These are phyloP conservation scores for Lecanicillium sp. DNA, from an alignment of 2,329 filamentous ascomycete species.

Conservation along the genomic window DNA sequence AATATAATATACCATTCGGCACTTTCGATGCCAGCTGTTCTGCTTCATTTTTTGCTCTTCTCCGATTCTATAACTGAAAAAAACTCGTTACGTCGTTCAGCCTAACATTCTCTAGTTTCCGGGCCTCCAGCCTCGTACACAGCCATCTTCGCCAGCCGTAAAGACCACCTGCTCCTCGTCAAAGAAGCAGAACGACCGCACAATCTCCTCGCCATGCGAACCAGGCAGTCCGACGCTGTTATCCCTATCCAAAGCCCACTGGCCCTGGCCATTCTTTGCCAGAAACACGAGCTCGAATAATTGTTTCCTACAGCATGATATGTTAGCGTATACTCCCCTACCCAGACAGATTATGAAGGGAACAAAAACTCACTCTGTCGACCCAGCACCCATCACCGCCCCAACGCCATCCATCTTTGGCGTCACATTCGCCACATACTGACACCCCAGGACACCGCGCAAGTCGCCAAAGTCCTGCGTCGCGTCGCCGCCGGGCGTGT, in stretches of 20 bases:
- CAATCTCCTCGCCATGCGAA: slow-evolving; percentile 56
- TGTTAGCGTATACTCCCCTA: slow-evolving; percentile 3
- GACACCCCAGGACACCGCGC: slow-evolving; percentile 55
- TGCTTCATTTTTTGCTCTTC: no score
- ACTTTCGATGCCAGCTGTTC: no score
- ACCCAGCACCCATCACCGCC: slow-evolving; percentile 57
- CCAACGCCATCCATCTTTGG: slow-evolving; percentile 50
- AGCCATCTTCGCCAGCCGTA: slow-evolving; percentile 51
- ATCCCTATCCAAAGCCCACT: slow-evolving; percentile 48
- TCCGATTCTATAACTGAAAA: no score
- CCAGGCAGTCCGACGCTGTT: slow-evolving; percentile 52
- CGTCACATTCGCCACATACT: slow-evolving; percentile 65
- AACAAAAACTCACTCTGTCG: slow-evolving; percentile 50
- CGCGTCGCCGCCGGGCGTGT: slow-evolving; percentile 50
- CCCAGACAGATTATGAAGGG: slow-evolving; percentile 23
- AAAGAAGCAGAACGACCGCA: slow-evolving; percentile 56
- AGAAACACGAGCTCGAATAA: slow-evolving; percentile 55
- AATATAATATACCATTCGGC: slow-evolving; percentile 7
- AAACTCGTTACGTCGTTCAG: no score
- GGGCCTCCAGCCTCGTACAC: slow-evolving; percentile 47
- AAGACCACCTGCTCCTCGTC: slow-evolving; percentile 52
- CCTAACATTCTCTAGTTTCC: slow-evolving; percentile 15
- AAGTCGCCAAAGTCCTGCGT: slow-evolving; percentile 60
- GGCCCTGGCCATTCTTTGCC: slow-evolving; percentile 32
- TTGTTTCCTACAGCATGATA: slow-evolving; percentile 38